Evolutionary conservation across 148 eudicot species (phyloP).

Genomic region (Cornus florida): DNA sequence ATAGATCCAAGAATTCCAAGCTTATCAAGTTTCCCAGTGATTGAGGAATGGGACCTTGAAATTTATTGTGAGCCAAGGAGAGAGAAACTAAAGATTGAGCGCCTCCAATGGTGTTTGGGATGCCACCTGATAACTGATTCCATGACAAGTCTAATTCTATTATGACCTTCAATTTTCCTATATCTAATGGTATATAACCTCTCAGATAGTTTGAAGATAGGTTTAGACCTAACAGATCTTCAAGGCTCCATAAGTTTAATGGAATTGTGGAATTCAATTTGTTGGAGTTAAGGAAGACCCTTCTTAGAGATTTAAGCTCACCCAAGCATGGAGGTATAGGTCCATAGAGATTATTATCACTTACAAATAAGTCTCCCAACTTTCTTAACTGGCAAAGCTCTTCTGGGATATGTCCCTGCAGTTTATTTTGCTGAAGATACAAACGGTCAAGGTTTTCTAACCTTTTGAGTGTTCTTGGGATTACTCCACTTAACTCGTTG

Average conservation of each 20-base stretch:
- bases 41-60: conserved; percentile 26
- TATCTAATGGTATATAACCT: conserved; percentile 14
- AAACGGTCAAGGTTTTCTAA: conserved; percentile 9
- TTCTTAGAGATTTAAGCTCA: conserved; percentile 16
- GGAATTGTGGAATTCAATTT: conserved; percentile 17
- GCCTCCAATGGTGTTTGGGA: conserved; percentile 23
- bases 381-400: conserved; percentile 20
- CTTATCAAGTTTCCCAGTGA: conserved; percentile 17
- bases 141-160: conserved; percentile 23
- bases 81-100: conserved; percentile 20
- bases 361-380: conserved; percentile 23
- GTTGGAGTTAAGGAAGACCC: conserved; percentile 25
- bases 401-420: conserved; percentile 21
- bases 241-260: conserved; percentile 12
- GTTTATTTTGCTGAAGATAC: conserved; percentile 26
- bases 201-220: conserved; percentile 23
- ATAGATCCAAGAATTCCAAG: conserved; percentile 25
- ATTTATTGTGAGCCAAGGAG: conserved; percentile 22
- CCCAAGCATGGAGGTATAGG: conserved; percentile 26
- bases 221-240: conserved; percentile 19
- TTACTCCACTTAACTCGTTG: conserved; percentile 18
- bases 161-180: conserved; percentile 12
- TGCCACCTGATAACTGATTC: conserved; percentile 22
- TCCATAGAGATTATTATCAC: conserved; percentile 20
- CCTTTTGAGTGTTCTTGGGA: conserved; percentile 19